Evolutionary conservation across 2,329 filamentous ascomycete genomes (phyloP).

Genomic region (Colletotrichum tofieldiae): DNA sequence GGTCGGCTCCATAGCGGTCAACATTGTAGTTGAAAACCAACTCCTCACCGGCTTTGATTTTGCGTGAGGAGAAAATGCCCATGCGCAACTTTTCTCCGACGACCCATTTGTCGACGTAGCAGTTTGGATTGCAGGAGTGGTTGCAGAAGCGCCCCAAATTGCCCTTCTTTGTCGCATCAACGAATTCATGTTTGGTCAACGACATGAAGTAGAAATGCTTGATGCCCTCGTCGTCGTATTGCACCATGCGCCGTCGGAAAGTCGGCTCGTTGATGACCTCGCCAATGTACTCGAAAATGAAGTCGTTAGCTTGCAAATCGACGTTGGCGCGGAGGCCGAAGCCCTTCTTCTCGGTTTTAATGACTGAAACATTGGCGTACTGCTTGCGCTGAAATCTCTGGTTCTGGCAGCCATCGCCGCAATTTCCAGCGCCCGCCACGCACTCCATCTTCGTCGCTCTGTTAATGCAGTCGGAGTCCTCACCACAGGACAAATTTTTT

Average conservation of each 20-base stretch:
- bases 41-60: slow-evolving; percentile 90
- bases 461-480: slow-evolving; percentile 99
- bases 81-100: slow-evolving; percentile 97
- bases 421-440: slow-evolving; percentile 82
- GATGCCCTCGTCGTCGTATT: slow-evolving; percentile 96
- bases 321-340: slow-evolving; percentile 89
- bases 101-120: slow-evolving; percentile 99
- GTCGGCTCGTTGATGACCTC: slow-evolving; percentile 96
- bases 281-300: slow-evolving; percentile 98
- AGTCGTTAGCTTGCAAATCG: slow-evolving; percentile 85
- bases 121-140: slow-evolving; percentile 98
- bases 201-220: slow-evolving; percentile 99
- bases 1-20: slow-evolving; percentile 96
- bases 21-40: slow-evolving; percentile 99
- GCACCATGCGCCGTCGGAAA: slow-evolving; percentile 90
- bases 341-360: slow-evolving; percentile 98
- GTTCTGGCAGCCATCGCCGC: slow-evolving; percentile 90
- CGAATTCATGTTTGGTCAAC: slow-evolving; percentile 94
- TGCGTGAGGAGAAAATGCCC: slow-evolving; percentile 95
- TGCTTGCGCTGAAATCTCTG: slow-evolving; percentile 93
- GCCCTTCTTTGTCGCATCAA: slow-evolving; percentile 96
- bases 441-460: slow-evolving; percentile 99
- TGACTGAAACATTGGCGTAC: slow-evolving; percentile 92
- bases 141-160: slow-evolving; percentile 98
- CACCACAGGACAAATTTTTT: slow-evolving; percentile 88